Evolutionary conservation across 495 filamentous ascomycete species (phyloP), one percentile per base, ranked within the genome.

Genomic region (Neurospora terricola): DNA sequence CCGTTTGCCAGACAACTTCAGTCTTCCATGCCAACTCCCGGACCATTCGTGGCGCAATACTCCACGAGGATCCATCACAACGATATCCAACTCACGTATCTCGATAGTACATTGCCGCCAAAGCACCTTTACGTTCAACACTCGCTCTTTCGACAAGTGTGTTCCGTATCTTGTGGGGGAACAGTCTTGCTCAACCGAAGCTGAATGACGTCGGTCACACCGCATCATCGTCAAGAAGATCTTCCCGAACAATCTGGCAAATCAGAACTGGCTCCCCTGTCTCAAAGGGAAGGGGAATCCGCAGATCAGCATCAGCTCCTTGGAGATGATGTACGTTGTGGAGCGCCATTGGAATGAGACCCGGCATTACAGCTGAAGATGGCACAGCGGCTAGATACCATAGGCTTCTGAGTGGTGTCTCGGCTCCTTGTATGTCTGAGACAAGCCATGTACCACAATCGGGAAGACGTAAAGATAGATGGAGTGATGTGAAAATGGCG

Each of bases 131-230:
- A 42, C 39, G 12, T 43, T 18, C 40, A 42, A 45, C 42, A 45
- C 1, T 45, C 6, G 3, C 18, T 45, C 18, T 4, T 21, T 45
- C 18, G 7, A 45, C 8, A n/a, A 21, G 6, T 21, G 18, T 21
- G 8, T 11, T 48, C 1, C 9, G 42, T n/a, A 21, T 21, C n/a
- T 48, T 21, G 43, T 21, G 42, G 18, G 4, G 43, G 9, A 21
- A 23, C 0, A 45, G 9, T 54, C 45, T 30, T 59, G 48, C 6
- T 59, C 5, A 12, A 59, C 21, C 2, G 45, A 18, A 62, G 54
- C 54, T 62, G 54, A 62, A 62, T 62, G 54, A 16, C 54, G 54
- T 62, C 23, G 27, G 27, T 62, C 54, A 62, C 54, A 34, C 54
- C 12, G 54, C 54, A 62, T 62, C 27, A 9, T 62, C 12, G 14